Base-by-base conservation (phyloP, 2,329 filamentous ascomycete genomes). In the Hymenoscyphus infarciens region DNA sequence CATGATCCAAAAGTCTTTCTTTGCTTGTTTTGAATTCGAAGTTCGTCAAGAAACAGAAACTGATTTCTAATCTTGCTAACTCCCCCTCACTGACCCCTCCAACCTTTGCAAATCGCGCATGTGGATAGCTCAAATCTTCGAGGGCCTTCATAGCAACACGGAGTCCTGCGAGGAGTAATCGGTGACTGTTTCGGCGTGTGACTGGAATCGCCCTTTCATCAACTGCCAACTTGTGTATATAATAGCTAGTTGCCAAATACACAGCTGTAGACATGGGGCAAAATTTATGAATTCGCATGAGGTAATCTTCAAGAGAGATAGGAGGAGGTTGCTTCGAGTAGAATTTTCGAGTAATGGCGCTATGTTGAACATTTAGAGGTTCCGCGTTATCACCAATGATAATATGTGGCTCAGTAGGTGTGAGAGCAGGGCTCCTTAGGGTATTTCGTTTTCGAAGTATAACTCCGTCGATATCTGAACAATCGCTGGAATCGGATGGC, bases 231-330 rank as follows among this genome's bases (percentile, higher is more conserved):
- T 89, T 87, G 73, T 94, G 88, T 68, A 97, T 94, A 77, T 97
- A 98, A 8, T 90, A 81, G 56, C 90, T 92, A 4, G 93, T 89
- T 1, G 94, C 92, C 29, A 99, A 86, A 77, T 97, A 97, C 10
- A 98, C 94, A 27, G 89, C 94, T 0, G 93, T 92, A 66, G 91
- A 96, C 85, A 97, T 92, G 3, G 95, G 93, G 72, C 94, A 98
- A 78, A 90, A 97, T 63, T 86, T 86, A 77, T 98, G 93, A 63
- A 98, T 85, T 16, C 94, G 90, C 71, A 87, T 81, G 27, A 98
- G 83, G 73, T 98, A 99, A 67, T 95, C 89, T 72, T 89, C 85
- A 56, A 97, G 82, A 39, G 87, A 83, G 68, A 98, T 94, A 11
- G 90, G 88, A 22, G 95, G 94, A 16, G 92, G 87, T 58, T 87